Percentiles rank a stretch among this genome's conserved stretches.
phyloP scores from a whole-genome alignment of 768 basidiomycete species.

The Pleurotus pulmonarius region DNA sequence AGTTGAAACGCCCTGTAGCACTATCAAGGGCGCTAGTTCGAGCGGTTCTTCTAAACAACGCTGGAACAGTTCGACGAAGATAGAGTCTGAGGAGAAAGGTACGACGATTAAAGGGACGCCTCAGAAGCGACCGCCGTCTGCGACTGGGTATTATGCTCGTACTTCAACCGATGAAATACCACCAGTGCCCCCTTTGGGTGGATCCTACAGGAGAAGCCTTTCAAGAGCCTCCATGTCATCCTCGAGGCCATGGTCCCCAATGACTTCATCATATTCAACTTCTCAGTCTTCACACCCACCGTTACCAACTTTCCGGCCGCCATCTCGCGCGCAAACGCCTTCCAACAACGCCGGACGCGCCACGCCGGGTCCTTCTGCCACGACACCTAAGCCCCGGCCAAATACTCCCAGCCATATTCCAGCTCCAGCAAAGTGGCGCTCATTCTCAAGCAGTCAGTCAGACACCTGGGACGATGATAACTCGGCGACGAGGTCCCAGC shows the following conservation, averaged over 20 bases:
- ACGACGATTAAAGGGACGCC: constrained; percentile 45
- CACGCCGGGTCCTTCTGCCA: constrained; percentile 27
- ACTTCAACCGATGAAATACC: constrained; percentile 28
- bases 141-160: constrained; percentile 32
- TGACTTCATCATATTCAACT: constrained; percentile 68
- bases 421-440: constrained; percentile 48
- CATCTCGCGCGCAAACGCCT: constrained; percentile 63
- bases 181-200: constrained; percentile 43
- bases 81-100: constrained; percentile 51
- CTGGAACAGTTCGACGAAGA: constrained; percentile 83
- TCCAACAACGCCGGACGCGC: constrained; percentile 23
- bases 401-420: constrained; percentile 83
- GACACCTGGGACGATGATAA: constrained; percentile 48
- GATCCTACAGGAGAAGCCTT: constrained; percentile 58
- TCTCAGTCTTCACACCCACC: constrained; percentile 51
- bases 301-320: constrained; percentile 37
- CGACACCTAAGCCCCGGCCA: constrained; percentile 65
- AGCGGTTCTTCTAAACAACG: constrained; percentile 34
- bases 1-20: constrained; percentile 27
- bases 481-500: constrained; percentile 41
- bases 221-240: constrained; percentile 76
- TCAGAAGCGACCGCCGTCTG: constrained; percentile 48
- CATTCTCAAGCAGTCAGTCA: constrained; percentile 43
- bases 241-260: constrained; percentile 77
- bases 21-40: constrained; percentile 31